phyloP scores from a whole-genome alignment of 1,284 basidiomycete genomes.

The Grifola frondosa region DNA sequence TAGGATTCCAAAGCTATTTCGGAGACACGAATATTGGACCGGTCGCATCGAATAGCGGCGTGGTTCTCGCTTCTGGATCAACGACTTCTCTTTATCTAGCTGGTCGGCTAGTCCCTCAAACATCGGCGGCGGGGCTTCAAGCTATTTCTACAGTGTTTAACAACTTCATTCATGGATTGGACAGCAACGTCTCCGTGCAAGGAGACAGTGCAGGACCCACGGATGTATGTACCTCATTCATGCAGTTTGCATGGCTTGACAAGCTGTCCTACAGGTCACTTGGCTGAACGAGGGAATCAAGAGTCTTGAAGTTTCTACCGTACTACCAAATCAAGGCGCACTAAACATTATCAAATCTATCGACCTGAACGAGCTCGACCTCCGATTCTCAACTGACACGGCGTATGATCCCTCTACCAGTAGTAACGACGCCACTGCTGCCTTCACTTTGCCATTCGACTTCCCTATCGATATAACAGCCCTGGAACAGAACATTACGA shows the following conservation, averaged over 20 bases:
- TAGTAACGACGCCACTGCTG: conserved; percentile 58
- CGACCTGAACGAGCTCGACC: conserved; percentile 58
- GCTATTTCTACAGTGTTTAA: conserved; percentile 71
- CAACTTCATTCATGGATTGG: conserved; percentile 68
- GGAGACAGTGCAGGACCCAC: conserved; percentile 65
- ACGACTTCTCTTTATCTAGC: conserved; percentile 55
- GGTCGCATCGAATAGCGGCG: conserved; percentile 46
- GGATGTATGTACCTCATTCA: conserved; percentile 38
- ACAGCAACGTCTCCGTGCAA: conserved; percentile 60
- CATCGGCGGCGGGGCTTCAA: conserved; percentile 50
- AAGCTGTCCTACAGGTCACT: conserved; percentile 45
- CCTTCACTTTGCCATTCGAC: conserved; percentile 69
- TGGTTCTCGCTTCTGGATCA: conserved; percentile 58
- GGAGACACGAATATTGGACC: conserved; percentile 60
- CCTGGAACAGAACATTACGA: conserved; percentile 61
- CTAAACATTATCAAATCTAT: conserved; percentile 70
- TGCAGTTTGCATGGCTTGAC: conserved; percentile 14
- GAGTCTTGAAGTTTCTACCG: conserved; percentile 57
- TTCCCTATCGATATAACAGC: conserved; percentile 71
- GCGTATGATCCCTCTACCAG: conserved; percentile 61
- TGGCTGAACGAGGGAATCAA: conserved; percentile 81
- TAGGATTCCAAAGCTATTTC: conserved; percentile 63
- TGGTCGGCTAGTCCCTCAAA: conserved; percentile 69
- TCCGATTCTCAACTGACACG: conserved; percentile 58
- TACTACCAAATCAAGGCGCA: conserved; percentile 64